Evolutionary conservation across 202 grass and related monocot species (phyloP), one percentile per base, ranked within the genome.

Genomic region (Carex arenaria): DNA sequence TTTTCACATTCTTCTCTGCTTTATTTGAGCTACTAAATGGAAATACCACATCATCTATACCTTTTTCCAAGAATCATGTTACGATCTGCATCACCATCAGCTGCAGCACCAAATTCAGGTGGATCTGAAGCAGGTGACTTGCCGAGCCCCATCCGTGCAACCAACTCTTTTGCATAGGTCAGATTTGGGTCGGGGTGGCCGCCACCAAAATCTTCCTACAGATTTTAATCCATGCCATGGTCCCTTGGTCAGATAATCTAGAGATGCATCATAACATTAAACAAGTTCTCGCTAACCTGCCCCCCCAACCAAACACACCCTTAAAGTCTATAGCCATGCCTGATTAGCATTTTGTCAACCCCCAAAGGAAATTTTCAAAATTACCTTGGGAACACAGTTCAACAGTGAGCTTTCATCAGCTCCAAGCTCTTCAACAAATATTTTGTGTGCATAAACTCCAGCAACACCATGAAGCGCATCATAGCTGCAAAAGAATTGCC

Each of bases 161-260:
- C 96, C 84, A 98, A 86, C 73, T 98, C 96, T 84, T 98, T 98
- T 74, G 96, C 96, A 85, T 98, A 98, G 4, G 96, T 98, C 59
- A 98, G 83, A 88, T 98, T 98, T 85, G 96, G 96, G 83, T 98
- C 96, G 0, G 96, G 96, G 84, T 98, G 93, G 47, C 93, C 93
- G 56, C 96, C 96, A 49, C 96, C 96, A 92, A 98, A 98, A 80
- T 98, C 96, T 91, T 98, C 93, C 96, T 98, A 84, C 80, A 91
- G 26, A 15, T 60, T 78, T 60, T 53, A 78, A 59, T 31, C 30
- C 53, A 38, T 78, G 73, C 17, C 8, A 38, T 60, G 17, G 59
- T 78, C 14, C 60, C 3, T 20, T 60, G 17, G 59, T 78, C 13
- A 77, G 28, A 77, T 36, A n/a, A 80, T 19, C 65, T 56, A 77